A percentile compares a stretch with the other conserved stretches of the same genome.
phyloP scores from a whole-genome alignment of 1,284 basidiomycete species.

The Austroboletus niveus region DNA sequence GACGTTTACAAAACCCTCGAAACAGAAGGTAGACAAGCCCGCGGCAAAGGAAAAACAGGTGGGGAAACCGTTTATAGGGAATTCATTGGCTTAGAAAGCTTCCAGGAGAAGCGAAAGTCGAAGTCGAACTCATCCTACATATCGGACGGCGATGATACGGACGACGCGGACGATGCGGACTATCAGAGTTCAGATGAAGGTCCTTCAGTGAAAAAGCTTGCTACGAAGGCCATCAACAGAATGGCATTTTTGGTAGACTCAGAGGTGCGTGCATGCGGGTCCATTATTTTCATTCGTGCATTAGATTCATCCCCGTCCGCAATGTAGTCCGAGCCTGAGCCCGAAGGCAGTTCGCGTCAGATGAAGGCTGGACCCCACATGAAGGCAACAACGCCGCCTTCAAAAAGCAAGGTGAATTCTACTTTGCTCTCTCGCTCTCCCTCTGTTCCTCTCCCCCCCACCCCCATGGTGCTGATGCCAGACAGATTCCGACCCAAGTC shows the following conservation, averaged over 20 bases:
- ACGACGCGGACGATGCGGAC: conserved; percentile 2
- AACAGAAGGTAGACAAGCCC: conserved; percentile 24
- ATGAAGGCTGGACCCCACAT: background rate
- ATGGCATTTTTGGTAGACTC: conserved; percentile 6
- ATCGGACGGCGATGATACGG: conserved; percentile 7
- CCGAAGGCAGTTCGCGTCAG: conserved; percentile 5
- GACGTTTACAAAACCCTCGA: conserved; percentile 37
- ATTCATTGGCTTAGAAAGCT: conserved; percentile 8
- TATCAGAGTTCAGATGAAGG: conserved; percentile 7
- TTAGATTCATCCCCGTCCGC: background rate
- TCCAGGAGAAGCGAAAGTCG: conserved; percentile 18
- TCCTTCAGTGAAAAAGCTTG: background rate
- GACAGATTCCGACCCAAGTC: conserved; percentile 4
- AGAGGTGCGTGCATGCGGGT: conserved; percentile 14
- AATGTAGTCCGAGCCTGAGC: conserved; percentile 22
- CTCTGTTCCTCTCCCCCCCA: background rate
- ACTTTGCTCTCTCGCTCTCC: background rate
- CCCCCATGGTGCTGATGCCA: background rate
- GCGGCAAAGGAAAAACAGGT: conserved; percentile 15
- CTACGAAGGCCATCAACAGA: conserved; percentile 4
- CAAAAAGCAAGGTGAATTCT: conserved; percentile 16
- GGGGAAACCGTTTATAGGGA: background rate
- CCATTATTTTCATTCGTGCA: background rate
- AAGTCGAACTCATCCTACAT: conserved; percentile 6
- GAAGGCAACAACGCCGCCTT: conserved; percentile 1